Conservation (phyloP, 139 green algal species). For the Nannochloris sp. region DNA sequence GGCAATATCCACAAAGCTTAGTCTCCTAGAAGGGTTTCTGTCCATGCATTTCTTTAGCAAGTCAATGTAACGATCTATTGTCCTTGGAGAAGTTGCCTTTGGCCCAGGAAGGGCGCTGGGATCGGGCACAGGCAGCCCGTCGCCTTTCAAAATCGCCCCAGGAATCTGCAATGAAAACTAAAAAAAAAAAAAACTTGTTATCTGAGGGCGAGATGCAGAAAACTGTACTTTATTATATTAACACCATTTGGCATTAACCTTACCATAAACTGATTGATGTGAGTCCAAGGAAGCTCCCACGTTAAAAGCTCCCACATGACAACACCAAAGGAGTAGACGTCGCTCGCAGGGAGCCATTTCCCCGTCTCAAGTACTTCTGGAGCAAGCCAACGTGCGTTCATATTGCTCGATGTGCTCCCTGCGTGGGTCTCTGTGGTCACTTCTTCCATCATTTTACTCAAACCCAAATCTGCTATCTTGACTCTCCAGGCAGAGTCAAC, state of each 20-base stretch:
- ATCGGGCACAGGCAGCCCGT: neutral
- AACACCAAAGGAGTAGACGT: conserved; percentile 46
- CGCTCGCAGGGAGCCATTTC: conserved; percentile 24
- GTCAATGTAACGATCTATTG: neutral
- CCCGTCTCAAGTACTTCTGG: conserved; percentile 34
- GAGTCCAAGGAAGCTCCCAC: conserved; percentile 33
- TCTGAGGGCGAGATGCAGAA: too few relatives aligned
- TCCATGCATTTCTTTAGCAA: neutral
- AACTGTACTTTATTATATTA: neutral
- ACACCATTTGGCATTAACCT: neutral
- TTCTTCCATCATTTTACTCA: conserved; percentile 32
- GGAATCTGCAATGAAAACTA: neutral
- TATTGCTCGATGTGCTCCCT: neutral
- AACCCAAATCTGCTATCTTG: conserved; percentile 44
- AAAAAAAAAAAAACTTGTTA: neutral
- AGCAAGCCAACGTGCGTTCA: conserved; percentile 22
- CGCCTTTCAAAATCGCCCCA: neutral
- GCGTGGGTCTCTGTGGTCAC: neutral
- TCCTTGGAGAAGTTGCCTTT: neutral
- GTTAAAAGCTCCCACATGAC: conserved; percentile 61
- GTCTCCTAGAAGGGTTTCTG: neutral
- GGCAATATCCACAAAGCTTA: neutral
- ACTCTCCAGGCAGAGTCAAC: conserved; percentile 34
- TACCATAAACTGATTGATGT: conserved; percentile 1
- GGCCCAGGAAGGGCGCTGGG: neutral